phyloP scores from a whole-genome alignment of 2,329 filamentous ascomycete species.

The Ceratocystis colombiana region DNA sequence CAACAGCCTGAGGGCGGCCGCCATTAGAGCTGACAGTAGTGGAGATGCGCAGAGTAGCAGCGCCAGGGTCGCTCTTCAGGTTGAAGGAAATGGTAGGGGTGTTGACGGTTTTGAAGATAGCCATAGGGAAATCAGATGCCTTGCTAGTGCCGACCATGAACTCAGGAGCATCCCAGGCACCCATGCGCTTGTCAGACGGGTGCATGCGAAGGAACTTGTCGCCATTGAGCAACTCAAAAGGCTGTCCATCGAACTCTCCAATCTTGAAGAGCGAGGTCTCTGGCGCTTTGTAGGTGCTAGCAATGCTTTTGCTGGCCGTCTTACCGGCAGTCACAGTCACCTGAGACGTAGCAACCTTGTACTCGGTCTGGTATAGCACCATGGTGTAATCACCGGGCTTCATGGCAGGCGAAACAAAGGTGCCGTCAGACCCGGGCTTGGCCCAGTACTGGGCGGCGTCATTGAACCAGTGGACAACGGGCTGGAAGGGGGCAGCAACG shows the following conservation, averaged over 20 bases:
- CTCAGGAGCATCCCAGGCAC: conserved; percentile 48
- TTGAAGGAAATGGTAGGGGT: conserved; percentile 50
- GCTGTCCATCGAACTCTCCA: conserved; percentile 55
- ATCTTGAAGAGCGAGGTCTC: conserved; percentile 52
- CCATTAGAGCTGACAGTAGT: conserved; percentile 55
- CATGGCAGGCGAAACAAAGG: conserved; percentile 56
- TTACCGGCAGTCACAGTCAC: conserved; percentile 43
- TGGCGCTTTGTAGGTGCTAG: conserved; percentile 38
- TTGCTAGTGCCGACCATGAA: conserved; percentile 50
- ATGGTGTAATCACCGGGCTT: conserved; percentile 60
- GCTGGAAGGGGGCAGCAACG: conserved; percentile 42
- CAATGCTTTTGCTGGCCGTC: conserved; percentile 42
- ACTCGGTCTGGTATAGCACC: conserved; percentile 52
- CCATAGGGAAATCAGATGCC: conserved; percentile 52
- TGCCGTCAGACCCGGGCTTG: conserved; percentile 44
- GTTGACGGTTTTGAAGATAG: conserved; percentile 52
- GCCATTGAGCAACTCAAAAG: conserved; percentile 55
- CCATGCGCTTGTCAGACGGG: conserved; percentile 55
- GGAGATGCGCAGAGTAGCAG: conserved; percentile 52
- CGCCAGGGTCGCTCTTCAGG: conserved; percentile 41
- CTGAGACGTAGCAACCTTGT: conserved; percentile 41
- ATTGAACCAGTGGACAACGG: conserved; percentile 58
- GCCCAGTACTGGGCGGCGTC: conserved; percentile 54
- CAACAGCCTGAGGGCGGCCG: conserved; percentile 45
- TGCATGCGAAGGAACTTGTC: conserved; percentile 60